Evolutionary conservation across 1,139 yeast genomes (phyloP).

Genomic region (Pneumocystis canis): DNA sequence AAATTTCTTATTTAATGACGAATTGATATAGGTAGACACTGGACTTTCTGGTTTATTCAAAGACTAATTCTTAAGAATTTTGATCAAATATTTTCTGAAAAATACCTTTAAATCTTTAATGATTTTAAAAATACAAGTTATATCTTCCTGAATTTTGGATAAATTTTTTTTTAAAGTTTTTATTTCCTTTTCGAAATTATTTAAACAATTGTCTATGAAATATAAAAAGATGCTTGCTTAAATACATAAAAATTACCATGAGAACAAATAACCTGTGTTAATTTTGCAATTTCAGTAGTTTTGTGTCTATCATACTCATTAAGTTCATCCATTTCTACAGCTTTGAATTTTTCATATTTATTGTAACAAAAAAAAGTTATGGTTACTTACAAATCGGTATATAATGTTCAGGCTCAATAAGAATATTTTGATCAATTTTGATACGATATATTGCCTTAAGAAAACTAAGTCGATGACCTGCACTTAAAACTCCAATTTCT

Average conservation of each 20-base stretch:
- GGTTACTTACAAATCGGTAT: slow-evolving; percentile 14
- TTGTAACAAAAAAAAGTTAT: neutral
- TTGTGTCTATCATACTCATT: neutral
- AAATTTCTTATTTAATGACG: neutral
- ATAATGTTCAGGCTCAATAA: slow-evolving; percentile 22
- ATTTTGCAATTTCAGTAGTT: neutral
- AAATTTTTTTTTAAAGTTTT: neutral
- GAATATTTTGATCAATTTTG: slow-evolving; percentile 20
- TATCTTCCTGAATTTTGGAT: neutral
- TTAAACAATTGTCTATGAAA: neutral
- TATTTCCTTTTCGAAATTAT: neutral
- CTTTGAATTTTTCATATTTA: neutral
- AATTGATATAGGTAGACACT: neutral
- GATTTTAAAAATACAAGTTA: neutral
- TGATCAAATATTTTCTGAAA: neutral
- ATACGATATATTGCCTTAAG: slow-evolving; percentile 26
- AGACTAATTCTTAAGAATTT: neutral
- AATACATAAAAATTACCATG: neutral
- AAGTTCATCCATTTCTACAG: neutral
- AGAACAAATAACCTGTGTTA: neutral
- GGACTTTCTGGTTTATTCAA: neutral
- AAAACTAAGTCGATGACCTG: slow-evolving; percentile 30
- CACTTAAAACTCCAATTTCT: slow-evolving; percentile 28
- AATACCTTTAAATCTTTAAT: neutral
- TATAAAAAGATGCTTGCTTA: neutral